Evolutionary conservation across 768 basidiomycete species (phyloP), one percentile per base, ranked within the genome.

Genomic region (Mycena galericulata): DNA sequence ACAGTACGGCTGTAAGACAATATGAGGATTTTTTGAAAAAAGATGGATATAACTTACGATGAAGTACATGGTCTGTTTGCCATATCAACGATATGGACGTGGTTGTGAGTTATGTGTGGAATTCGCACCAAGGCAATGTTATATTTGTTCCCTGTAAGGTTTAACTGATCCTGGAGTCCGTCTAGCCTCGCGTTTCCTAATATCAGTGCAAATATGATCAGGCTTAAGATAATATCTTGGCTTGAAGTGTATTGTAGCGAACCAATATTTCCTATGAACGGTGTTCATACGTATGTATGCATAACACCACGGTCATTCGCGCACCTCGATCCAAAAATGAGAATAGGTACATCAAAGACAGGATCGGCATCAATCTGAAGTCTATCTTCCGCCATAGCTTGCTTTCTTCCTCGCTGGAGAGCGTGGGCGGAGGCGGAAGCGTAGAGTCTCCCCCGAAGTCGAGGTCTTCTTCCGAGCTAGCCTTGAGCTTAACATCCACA

Each of bases 261-360:
- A 87, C 89, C 88, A 49, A 90, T 89, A 63, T 90, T 90, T 47
- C 87, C 89, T 90, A n/a, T n/a, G n/a, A n/a, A n/a, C n/a, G n/a
- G n/a, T n/a, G n/a, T n/a, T n/a, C n/a, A n/a, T n/a, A n/a, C n/a
- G n/a, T n/a, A n/a, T n/a, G n/a, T n/a, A n/a, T n/a, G n/a, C n/a
- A n/a, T n/a, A n/a, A n/a, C n/a, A n/a, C n/a, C 18, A 12, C 7
- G 9, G 56, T 8, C 24, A 11, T 24, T 4, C 41, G 73, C 81
- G 34, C 59, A 84, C 88, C 88, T 82, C 90, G 79, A 75, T 92
- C 90, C 75, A 91, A 79, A 76, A 90, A 91, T 4, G 88, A 88
- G 36, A 90, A 76, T 34, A 92, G 78, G 73, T 90, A 91, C 82
- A 91, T 86, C 49, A 89, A 62, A 2, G 84, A 78, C 20, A 91